These are phyloP conservation scores for Hypocrella siamensis DNA, from an alignment of 2,329 filamentous ascomycete species.

Conservation along the genomic window DNA sequence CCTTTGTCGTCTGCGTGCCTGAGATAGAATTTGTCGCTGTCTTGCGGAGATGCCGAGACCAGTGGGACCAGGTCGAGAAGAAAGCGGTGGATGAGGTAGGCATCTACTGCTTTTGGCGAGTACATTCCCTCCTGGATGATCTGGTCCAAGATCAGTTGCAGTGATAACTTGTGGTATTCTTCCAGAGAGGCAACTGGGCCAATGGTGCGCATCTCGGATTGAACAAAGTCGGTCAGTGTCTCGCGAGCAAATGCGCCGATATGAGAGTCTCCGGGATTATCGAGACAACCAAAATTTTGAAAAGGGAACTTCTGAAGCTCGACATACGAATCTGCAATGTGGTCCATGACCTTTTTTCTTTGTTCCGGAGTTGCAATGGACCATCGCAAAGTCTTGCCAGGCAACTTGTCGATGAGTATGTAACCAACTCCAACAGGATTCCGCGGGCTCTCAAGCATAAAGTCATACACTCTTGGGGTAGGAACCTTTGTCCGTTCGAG, in stretches of 20 bases:
- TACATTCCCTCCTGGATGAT: constrained; percentile 21
- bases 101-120: constrained; percentile 14
- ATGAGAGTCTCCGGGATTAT: constrained; percentile 9
- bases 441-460: constrained; percentile 11
- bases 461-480: constrained; percentile 21
- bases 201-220: constrained; percentile 12
- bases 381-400: constrained; percentile 21
- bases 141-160: constrained; percentile 19
- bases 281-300: constrained; percentile 18
- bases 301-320: constrained; percentile 22
- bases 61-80: constrained; percentile 20
- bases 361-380: constrained; percentile 15
- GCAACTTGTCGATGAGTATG: constrained; percentile 26
- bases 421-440: constrained; percentile 22
- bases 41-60: constrained; percentile 9
- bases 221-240: constrained; percentile 20
- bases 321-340: constrained; percentile 22
- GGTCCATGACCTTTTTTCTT: constrained; percentile 17
- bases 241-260: constrained; percentile 22
- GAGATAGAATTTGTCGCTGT: constrained; percentile 21
- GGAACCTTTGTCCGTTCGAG: constrained; percentile 19
- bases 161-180: constrained; percentile 18
- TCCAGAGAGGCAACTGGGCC: constrained; percentile 19
- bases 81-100: constrained; percentile 25
- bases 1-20: constrained; percentile 28